Evolutionary conservation across 2,329 filamentous ascomycete genomes (phyloP).

Genomic region (Fusarium denticulatum): DNA sequence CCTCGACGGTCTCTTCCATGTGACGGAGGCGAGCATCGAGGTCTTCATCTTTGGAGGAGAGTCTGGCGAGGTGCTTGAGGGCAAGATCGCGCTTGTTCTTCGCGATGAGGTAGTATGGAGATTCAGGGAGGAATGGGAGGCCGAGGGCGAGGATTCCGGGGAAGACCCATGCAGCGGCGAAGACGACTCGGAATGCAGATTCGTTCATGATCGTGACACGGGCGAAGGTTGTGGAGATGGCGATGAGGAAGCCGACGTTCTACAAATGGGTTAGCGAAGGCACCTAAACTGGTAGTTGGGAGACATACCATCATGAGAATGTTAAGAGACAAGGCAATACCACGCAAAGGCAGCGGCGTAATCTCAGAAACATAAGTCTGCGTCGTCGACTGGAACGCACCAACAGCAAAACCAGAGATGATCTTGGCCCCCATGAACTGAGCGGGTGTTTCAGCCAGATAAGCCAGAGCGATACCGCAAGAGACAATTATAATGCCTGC

Average conservation of each 20-base stretch:
- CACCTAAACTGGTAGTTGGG: rapidly evolving
- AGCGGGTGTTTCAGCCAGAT: slow-evolving; percentile 4
- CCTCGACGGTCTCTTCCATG: neutral
- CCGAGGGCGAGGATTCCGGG: slow-evolving; percentile 11
- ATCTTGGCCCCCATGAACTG: slow-evolving; percentile 22
- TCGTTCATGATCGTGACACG: slow-evolving; percentile 1
- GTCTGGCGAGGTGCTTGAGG: neutral
- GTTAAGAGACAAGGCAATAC: neutral
- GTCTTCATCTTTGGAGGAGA: neutral
- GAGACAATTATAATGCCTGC: neutral
- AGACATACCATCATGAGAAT: slow-evolving; percentile 7
- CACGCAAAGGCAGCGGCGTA: neutral
- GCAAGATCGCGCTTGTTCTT: slow-evolving; percentile 8
- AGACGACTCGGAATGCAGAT: slow-evolving; percentile 6
- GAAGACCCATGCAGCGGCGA: slow-evolving; percentile 8
- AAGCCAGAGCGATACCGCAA: neutral
- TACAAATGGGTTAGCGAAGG: neutral
- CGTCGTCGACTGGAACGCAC: slow-evolving; percentile 9
- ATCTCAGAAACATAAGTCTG: slow-evolving; percentile 19
- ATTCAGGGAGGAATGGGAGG: slow-evolving; percentile 17
- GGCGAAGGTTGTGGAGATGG: neutral
- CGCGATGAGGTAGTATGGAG: slow-evolving; percentile 17
- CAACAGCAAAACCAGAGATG: slow-evolving; percentile 8
- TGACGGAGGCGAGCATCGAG: neutral
- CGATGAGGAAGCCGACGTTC: slow-evolving; percentile 4